Evolutionary conservation across 2,329 filamentous ascomycete genomes (phyloP), one percentile per base, ranked within the genome.

Genomic region (Colletotrichum sp.): DNA sequence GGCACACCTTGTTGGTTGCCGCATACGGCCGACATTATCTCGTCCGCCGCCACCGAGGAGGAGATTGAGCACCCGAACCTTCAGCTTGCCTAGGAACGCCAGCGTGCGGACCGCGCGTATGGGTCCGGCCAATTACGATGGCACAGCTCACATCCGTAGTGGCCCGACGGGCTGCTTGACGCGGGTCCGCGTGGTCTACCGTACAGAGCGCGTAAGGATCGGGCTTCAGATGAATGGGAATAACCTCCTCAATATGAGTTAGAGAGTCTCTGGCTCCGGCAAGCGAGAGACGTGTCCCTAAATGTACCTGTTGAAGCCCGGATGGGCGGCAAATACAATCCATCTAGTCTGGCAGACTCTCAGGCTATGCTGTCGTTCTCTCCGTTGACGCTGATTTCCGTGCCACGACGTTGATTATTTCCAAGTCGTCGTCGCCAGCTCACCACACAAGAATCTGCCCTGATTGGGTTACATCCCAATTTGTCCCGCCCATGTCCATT

Each of bases 31-130:
- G 89, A 91, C 49, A 87, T 92, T 75, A 81, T 87, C 72, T 91
- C 90, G 3, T 92, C 91, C 2, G 88, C 87, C 71, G 85, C 88
- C 77, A 90, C 87, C 77, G 90, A 92, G 79, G 85, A 87, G n/a
- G 91, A 92, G 79, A 89, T 92, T 39, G 90, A 92, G 60, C 89
- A 92, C 79, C 84, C 92, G 57, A 86, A 85, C 1, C 85, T 85
- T 7, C 84, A 90, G 70, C 87, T 90, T 81, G 86, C 89, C 72
- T 92, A 90, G 89, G 90, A 91, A 83, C 86, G 90, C 85, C 90
- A 91, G 81, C 88, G 93, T 71, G 93, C 94, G 15, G 89, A 94
- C 77, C 90, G 93, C 9, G 93, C 94, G 0, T 88, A 94, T 78
- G 94, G 16, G 16, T 39, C 2, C 16, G 5, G 36, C 4, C 16